These are phyloP conservation scores for Penicillium odoratum DNA, from an alignment of 495 filamentous ascomycete species.

Conservation along the genomic window DNA sequence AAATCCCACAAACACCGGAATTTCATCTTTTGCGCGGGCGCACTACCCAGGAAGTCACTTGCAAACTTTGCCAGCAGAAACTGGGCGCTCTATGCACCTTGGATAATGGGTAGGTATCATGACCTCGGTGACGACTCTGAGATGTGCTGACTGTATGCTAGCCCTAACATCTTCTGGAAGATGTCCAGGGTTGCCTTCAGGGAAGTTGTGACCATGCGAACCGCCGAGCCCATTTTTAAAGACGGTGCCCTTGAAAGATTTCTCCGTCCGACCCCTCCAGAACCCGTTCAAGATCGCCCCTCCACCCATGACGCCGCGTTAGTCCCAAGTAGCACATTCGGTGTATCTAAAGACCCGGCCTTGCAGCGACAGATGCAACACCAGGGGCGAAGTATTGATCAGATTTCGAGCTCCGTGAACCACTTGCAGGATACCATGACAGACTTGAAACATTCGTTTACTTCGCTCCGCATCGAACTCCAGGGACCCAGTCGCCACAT, in stretches of 20 bases:
- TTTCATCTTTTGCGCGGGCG: slow-evolving; percentile 42
- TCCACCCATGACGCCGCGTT: slow-evolving; percentile 29
- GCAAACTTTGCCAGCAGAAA: slow-evolving; percentile 49
- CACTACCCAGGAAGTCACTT: slow-evolving; percentile 43
- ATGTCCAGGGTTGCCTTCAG: slow-evolving; percentile 46
- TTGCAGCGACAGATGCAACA: slow-evolving; percentile 43
- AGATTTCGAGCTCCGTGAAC: slow-evolving; percentile 47
- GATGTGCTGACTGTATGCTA: slow-evolving; percentile 21
- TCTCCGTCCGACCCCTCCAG: slow-evolving; percentile 26
- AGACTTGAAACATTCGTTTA: slow-evolving; percentile 47
- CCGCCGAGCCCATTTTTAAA: slow-evolving; percentile 41
- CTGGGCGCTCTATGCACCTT: slow-evolving; percentile 40
- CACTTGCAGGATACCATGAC: slow-evolving; percentile 48
- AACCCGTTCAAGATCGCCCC: slow-evolving; percentile 22
- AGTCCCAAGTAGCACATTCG: slow-evolving; percentile 26
- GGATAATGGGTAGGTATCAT: slow-evolving; percentile 41
- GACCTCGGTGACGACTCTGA: neutral
- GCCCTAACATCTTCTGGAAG: slow-evolving; percentile 48
- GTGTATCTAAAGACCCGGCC: slow-evolving; percentile 12
- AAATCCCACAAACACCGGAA: slow-evolving; percentile 44
- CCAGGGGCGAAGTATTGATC: slow-evolving; percentile 44
- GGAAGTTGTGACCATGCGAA: slow-evolving; percentile 49
- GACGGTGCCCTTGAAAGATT: slow-evolving; percentile 37
- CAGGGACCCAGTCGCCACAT: slow-evolving; percentile 31
- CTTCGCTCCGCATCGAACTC: slow-evolving; percentile 43